Percentiles rank a stretch among this genome's conserved stretches.
phyloP scores from a whole-genome alignment of 441 rosid species.

The Flueggea neowawraea region DNA sequence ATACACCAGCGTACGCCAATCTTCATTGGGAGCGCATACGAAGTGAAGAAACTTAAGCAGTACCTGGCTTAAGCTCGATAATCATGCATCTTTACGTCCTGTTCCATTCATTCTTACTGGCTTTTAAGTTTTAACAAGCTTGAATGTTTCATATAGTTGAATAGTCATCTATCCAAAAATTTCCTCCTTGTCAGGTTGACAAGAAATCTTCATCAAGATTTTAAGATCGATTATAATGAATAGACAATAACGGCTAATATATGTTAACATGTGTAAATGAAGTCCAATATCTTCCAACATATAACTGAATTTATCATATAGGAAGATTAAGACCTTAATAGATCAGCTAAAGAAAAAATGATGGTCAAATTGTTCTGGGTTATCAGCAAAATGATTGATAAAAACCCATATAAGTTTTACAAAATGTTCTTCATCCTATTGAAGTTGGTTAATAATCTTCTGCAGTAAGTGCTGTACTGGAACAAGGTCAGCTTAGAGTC shows the following conservation, averaged over 20 bases:
- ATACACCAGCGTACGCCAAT: slow-evolving; percentile 35
- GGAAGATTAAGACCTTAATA: background rate
- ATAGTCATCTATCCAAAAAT: too few species aligned
- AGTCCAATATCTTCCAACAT: background rate
- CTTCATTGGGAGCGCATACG: slow-evolving; percentile 32
- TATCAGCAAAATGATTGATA: background rate
- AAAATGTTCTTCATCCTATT: background rate
- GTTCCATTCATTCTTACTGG: background rate
- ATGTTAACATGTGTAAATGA: too few species aligned
- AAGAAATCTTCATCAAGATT: too few species aligned
- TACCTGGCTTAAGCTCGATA: slow-evolving; percentile 23
- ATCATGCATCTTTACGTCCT: background rate
- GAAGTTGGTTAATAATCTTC: slow-evolving; percentile 17
- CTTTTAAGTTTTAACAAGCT: background rate
- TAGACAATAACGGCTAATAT: too few species aligned
- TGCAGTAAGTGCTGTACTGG: slow-evolving; percentile 23
- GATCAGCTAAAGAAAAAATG: background rate
- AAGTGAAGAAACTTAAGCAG: slow-evolving; percentile 29
- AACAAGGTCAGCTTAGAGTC: slow-evolving; percentile 25
- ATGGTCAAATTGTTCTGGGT: too few species aligned
- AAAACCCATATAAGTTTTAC: slow-evolving; percentile 3
- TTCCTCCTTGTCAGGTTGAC: too few species aligned
- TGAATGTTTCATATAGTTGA: background rate
- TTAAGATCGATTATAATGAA: too few species aligned
- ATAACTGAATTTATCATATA: background rate